phyloP scores from a whole-genome alignment of 495 filamentous ascomycete species.

The Penicillium parvum region DNA sequence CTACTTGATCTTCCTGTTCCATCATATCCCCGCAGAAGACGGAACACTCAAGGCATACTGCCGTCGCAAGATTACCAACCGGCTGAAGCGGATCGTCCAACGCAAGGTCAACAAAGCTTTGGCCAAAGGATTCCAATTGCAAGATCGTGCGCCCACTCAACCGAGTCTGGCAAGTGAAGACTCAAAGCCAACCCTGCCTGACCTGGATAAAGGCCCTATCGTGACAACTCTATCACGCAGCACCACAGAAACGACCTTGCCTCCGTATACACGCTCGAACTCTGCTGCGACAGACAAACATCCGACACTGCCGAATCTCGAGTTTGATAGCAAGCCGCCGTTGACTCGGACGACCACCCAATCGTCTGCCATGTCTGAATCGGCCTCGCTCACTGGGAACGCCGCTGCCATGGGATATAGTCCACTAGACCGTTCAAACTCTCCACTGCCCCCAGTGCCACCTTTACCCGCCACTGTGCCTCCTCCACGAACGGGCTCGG shows the following conservation, averaged over 20 bases:
- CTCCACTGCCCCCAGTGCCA: constrained; percentile 20
- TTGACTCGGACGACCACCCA: constrained; percentile 21
- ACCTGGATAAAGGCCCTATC: constrained; percentile 52
- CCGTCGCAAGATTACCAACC: constrained; percentile 77
- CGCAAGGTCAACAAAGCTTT: constrained; percentile 82
- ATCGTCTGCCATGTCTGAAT: constrained; percentile 23
- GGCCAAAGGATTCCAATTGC: constrained; percentile 63
- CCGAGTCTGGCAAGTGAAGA: constrained; percentile 51
- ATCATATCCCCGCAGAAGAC: constrained; percentile 75
- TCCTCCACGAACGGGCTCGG: constrained; percentile 7
- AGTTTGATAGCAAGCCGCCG: constrained; percentile 20
- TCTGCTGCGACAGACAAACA: constrained; percentile 9
- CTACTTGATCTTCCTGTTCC: constrained; percentile 85
- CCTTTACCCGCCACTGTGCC: constrained; percentile 15
- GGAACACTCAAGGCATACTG: constrained; percentile 81
- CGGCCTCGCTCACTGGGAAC: constrained; percentile 17
- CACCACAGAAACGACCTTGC: constrained; percentile 63
- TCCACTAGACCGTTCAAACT: constrained; percentile 15
- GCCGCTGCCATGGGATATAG: constrained; percentile 25
- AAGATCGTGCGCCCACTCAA: constrained; percentile 50
- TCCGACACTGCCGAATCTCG: constrained; percentile 23
- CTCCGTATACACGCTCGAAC: constrained; percentile 31
- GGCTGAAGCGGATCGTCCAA: constrained; percentile 74
- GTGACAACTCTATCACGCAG: constrained; percentile 60
- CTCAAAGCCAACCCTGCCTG: constrained; percentile 63